Base-by-base conservation (phyloP, 305 asterid genomes). In the Fraxinus sp. region DNA sequence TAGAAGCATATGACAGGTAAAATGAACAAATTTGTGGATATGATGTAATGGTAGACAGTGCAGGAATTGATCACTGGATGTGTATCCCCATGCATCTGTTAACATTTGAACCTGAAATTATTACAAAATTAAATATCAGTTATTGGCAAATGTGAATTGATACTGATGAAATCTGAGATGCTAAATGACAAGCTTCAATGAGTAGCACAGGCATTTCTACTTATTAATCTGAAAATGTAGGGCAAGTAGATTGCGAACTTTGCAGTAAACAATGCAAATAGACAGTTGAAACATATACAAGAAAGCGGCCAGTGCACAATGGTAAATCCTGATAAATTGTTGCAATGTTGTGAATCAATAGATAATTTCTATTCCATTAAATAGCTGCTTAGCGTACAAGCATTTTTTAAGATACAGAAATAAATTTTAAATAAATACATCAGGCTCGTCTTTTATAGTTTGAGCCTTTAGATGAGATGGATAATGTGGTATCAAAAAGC, bases 11-110 rank as follows among this genome's bases (percentile, higher is more conserved):
- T 30, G 64, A 82, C 24, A 68, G 73, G 73, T 71, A 64, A 75
- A 57, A 33, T 24, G 83, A 79, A 46, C 46, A 77, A n/a, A 81
- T 64, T 82, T 72, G 43, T 26, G 98, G 99, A 96, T 96, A 96
- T 96, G 99, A 88, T 96, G 99, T 41, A 96, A 94, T 0, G 99
- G 99, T 86, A 96, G 89, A 89, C 98, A 93, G 81, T 96, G 93
- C 97, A 95, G 85, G 92, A 94, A 94, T 36, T 87, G 91, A 86
- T 96, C 99, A 18, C 82, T 82, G 20, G 92, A 78, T 55, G 93
- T 88, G 88, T 94, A 96, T 83, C 91, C 97, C 99, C 99, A 96
- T 76, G 98, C 94, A 41, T 90, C 92, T 68, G 95, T 86, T 89
- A 96, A 88, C 93, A 93, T 96, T 90, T 94, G 94, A 80, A 90